These are phyloP conservation scores for Fraxinus platypoda DNA, from an alignment of 305 asterid species.

Conservation along the genomic window DNA sequence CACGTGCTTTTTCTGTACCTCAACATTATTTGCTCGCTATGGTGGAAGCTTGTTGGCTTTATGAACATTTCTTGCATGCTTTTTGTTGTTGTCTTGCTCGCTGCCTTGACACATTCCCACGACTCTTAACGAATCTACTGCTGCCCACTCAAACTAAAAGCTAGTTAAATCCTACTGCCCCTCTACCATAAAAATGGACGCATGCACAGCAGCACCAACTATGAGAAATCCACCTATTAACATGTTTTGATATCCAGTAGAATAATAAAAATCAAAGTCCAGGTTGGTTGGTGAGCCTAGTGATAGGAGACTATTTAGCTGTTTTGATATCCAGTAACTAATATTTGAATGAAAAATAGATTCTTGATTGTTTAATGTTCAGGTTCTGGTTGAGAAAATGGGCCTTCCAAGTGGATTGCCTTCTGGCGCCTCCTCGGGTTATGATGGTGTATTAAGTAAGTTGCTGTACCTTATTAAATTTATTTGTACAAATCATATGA, in stretches of 20 bases:
- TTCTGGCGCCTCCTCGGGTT: constrained; percentile 43
- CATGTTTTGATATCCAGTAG: too few relatives aligned
- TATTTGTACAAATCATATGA: background rate
- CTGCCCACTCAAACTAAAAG: too few relatives aligned
- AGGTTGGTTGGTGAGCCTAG: too few relatives aligned
- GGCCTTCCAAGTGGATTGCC: constrained; percentile 67
- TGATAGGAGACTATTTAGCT: too few relatives aligned
- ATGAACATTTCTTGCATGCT: background rate
- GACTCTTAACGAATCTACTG: too few relatives aligned
- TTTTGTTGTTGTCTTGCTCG: background rate
- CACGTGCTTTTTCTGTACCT: background rate
- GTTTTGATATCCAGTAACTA: too few relatives aligned
- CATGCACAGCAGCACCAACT: too few relatives aligned
- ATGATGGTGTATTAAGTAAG: constrained; percentile 69
- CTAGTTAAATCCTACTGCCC: too few relatives aligned
- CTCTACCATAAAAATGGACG: too few relatives aligned
- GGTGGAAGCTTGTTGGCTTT: background rate
- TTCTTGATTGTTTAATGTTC: constrained; percentile 22
- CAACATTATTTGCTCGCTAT: background rate
- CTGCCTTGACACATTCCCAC: too few relatives aligned
- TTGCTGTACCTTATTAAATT: background rate
- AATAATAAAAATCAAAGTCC: too few relatives aligned
- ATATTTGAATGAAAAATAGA: constrained; percentile 11
- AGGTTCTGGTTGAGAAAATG: constrained; percentile 99
- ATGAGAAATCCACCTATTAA: too few relatives aligned